Evolutionary conservation across 495 filamentous ascomycete genomes (phyloP).

Genomic region (Podospora pseudoanserina): DNA sequence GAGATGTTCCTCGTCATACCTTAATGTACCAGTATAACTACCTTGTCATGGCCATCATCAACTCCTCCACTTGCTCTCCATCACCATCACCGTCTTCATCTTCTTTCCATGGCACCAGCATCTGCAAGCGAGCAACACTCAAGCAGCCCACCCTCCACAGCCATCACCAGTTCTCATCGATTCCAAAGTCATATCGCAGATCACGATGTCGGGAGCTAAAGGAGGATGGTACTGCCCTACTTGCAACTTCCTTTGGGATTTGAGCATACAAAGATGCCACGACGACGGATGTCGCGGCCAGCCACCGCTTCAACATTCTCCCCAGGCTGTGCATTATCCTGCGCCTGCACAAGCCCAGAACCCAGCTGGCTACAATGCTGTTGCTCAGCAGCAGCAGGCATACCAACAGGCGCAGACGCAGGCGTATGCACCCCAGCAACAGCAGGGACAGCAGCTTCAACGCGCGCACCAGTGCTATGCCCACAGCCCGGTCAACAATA

Average conservation of each 20-base stretch:
- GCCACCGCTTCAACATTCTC: not conserved
- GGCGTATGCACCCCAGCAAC: not conserved
- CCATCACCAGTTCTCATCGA: not conserved
- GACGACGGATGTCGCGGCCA: not conserved
- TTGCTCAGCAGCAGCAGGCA: not conserved
- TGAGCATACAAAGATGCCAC: not conserved
- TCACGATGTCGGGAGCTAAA: not conserved
- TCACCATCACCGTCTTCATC: not conserved
- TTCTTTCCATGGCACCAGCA: not conserved
- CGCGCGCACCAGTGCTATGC: not conserved
- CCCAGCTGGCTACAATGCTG: not conserved
- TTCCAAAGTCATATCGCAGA: not conserved
- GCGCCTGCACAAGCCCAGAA: not conserved
- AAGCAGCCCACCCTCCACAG: not conserved
- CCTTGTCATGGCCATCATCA: not conserved
- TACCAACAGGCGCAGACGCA: not conserved
- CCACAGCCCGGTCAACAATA: not conserved
- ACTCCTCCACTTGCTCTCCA: too few species aligned
- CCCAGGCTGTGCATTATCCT: not conserved
- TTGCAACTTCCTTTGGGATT: not conserved
- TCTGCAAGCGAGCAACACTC: not conserved
- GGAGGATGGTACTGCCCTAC: not conserved
- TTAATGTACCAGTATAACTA: not conserved
- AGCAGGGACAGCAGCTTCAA: not conserved
- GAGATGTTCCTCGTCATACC: not conserved